Base-by-base conservation (phyloP, 2,329 filamentous ascomycete genomes). In the Venturia asperata region DNA sequence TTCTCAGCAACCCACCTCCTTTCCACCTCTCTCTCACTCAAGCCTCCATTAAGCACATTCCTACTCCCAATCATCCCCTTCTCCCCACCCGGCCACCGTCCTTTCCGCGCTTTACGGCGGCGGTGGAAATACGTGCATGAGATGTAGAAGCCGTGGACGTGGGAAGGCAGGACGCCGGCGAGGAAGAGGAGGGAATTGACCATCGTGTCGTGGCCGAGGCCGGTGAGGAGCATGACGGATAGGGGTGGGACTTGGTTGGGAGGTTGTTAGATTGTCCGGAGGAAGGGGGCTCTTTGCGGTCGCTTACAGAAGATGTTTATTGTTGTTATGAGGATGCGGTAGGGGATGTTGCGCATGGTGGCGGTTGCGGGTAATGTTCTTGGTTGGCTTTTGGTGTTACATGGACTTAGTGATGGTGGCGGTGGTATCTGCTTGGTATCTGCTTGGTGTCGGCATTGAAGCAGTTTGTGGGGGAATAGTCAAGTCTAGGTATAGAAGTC, bases 81-180 rank as follows among this genome's bases (percentile, higher is more conserved):
- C 19, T 37, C 47, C 6, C 65, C 66, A 52, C 67, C 67, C 5
- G 67, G 67, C 5, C 41, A 62, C 4, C 63, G 61, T 15, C 65
- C 65, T 21, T 67, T 67, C 47, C 64, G 60, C 19, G 66, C 67
- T 49, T 65, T 65, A 7, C 64, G 63, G 5, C 64, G 60, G 17
- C 67, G 67, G 30, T 65, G 49, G 61, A 68, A 68, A 43, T 68
- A 68, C 10, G 64, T 65, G 52, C 63, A 52, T 21, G 49, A 61
- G 60, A 68, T 56, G 65, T 67, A 67, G 65, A 68, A 68, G 42
- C 61, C 67, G 56, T 68, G 67, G 45, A 68, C 61, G 61, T 68
- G 67, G 19, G 63, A 63, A 19, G 67, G 67, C 27, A 68, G 56
- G 27, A 68, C 64, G 34, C 64, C 67, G 43, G 63, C 63, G 41